Percentiles rank a stretch among this genome's conserved stretches.
Conservation (phyloP, 1,139 yeast species). For the Suhomyces chickasaworum region DNA sequence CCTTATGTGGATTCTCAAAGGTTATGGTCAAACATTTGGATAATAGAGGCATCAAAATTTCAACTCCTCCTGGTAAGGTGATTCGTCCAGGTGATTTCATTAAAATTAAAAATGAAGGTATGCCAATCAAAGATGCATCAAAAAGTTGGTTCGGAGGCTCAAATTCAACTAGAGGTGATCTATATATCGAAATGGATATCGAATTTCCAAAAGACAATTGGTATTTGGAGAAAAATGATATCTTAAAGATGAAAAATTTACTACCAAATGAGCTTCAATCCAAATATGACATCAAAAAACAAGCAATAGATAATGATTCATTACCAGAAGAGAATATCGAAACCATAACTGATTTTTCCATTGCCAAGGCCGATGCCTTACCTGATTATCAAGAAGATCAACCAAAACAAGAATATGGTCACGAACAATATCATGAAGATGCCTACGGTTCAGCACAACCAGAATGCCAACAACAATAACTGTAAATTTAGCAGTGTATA, state of each 20-base stretch:
- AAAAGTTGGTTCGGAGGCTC: slow-evolving; percentile 38
- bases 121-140: slow-evolving; percentile 59
- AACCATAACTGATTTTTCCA: slow-evolving; percentile 42
- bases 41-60: slow-evolving; percentile 67
- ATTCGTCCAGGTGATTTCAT: slow-evolving; percentile 75
- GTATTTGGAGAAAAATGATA: slow-evolving; percentile 68
- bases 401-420: slow-evolving; percentile 20
- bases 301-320: slow-evolving; percentile 29
- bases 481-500: slow-evolving; percentile 4
- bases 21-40: slow-evolving; percentile 76
- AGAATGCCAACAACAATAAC: slow-evolving; percentile 47
- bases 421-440: slow-evolving; percentile 14
- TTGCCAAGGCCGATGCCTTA: slow-evolving; percentile 31
- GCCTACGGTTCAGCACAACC: slow-evolving; percentile 31
- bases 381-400: slow-evolving; percentile 40
- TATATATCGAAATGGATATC: slow-evolving; percentile 69
- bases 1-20: slow-evolving; percentile 78
- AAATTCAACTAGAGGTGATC: slow-evolving; percentile 57
- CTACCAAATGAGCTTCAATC: slow-evolving; percentile 48
- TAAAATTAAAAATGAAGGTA: slow-evolving; percentile 75
- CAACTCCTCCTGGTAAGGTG: slow-evolving; percentile 75
- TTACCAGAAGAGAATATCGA: slow-evolving; percentile 43
- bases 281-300: slow-evolving; percentile 26
- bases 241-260: slow-evolving; percentile 52
- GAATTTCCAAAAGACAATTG: slow-evolving; percentile 85